Evolutionary conservation across 2,329 filamentous ascomycete genomes (phyloP), one percentile per base, ranked within the genome.

Genomic region (Colletotrichum neosansevieriae): DNA sequence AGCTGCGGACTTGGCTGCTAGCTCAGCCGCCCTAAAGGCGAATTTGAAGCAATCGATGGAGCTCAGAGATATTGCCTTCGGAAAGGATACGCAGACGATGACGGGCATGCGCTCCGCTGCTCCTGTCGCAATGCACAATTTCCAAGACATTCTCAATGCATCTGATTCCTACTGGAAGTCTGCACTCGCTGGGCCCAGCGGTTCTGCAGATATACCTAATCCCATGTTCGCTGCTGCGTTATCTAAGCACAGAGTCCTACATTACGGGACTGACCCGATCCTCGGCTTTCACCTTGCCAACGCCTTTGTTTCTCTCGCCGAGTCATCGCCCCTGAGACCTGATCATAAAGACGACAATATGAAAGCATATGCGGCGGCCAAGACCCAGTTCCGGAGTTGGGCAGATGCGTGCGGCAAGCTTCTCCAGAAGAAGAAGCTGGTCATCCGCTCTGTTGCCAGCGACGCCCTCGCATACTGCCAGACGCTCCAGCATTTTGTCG

Each of bases 271-370:
- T 4, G 79, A 89, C 67, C 88, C 88, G 0, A 69, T 88, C 0
- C 72, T 84, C 6, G 84, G 87, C 1, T 91, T 86, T 65, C 88
- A 90, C 74, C 79, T 90, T n/a, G 84, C 85, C 2, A 76, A 81
- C 1, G 84, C 82, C 2, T 81, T 79, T 66, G 78, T 79, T 2
- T 72, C 78, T 0, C 75, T 85, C 2, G 71, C 76, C 0, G 73
- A 79, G 4, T 58, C 70, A 0, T 85, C 83, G 1, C 81, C 83
- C 0, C 73, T 85, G 24, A 75, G 74, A 6, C 71, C 76, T 1
- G 51, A 69, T 4, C 29, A 34, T 19, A 67, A 68, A 10, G 51
- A 70, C 2, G 70, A 71, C 32, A 68, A 66, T 9, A 73, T 73
- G 44, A 73, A 72, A 34, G 61, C 78, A 3, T 72, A 79, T 0